These are phyloP conservation scores for Oryza longistaminata DNA, from an alignment of 176 grass and related monocot species.

Conservation along the genomic window DNA sequence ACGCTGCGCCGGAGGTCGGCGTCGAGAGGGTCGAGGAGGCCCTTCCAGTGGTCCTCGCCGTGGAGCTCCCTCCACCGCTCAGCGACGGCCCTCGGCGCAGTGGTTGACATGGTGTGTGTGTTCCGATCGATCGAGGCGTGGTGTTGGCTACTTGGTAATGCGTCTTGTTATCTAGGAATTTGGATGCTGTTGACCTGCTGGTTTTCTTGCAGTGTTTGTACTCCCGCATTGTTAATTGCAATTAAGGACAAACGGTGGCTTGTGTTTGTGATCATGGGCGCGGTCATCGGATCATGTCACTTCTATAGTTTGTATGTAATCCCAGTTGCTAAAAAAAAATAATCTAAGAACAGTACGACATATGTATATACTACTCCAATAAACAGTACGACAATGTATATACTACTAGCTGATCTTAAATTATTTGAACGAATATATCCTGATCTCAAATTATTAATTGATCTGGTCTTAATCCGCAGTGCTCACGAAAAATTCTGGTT, in stretches of 20 bases:
- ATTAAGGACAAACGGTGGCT: neutral
- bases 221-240: no score
- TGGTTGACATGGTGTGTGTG: neutral
- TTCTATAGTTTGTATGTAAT: neutral
- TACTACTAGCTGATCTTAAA: neutral
- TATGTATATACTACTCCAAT: neutral
- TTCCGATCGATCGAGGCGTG: neutral
- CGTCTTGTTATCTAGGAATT: neutral
- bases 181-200: neutral
- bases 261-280: neutral
- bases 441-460: no score
- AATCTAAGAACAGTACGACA: neutral
- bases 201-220: neutral
- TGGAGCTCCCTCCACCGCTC: constrained; percentile 52
- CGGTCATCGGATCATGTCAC: neutral
- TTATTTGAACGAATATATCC: no score
- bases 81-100: constrained; percentile 24
- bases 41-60: constrained; percentile 47
- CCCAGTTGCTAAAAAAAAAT: neutral
- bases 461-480: no score
- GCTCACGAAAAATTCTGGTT: no score
- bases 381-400: no score
- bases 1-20: constrained; percentile 49
- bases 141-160: neutral
- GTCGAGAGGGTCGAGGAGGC: constrained; percentile 52